Conservation (phyloP, 2,329 filamentous ascomycete genomes). For the Calycina marina region DNA sequence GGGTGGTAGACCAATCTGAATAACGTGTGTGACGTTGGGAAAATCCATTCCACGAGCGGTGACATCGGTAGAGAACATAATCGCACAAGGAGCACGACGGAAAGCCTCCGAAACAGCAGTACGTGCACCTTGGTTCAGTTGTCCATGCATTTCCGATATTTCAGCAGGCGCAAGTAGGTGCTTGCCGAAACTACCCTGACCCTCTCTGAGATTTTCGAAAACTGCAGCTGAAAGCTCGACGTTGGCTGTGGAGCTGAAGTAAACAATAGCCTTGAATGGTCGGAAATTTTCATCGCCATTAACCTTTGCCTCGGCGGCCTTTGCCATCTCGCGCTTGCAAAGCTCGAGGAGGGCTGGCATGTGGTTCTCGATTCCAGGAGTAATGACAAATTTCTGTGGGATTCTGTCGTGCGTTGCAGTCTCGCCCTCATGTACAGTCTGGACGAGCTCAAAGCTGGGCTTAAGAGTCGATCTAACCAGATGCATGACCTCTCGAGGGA, state of each 20-base stretch:
- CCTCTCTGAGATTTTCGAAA: slow-evolving; percentile 19
- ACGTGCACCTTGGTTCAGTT: slow-evolving; percentile 54
- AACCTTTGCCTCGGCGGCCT: slow-evolving; percentile 5
- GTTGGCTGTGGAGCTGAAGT: slow-evolving; percentile 65
- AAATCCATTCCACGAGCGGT: slow-evolving; percentile 77
- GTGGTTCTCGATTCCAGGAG: slow-evolving; percentile 59
- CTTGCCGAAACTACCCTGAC: slow-evolving; percentile 9
- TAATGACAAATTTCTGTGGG: slow-evolving; percentile 59
- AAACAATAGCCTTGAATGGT: slow-evolving; percentile 83
- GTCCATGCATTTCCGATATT: slow-evolving; percentile 54
- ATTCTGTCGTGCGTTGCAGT: slow-evolving; percentile 73
- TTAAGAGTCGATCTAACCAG: slow-evolving; percentile 65
- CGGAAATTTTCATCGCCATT: slow-evolving; percentile 5
- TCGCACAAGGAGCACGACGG: slow-evolving; percentile 42
- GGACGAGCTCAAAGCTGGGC: slow-evolving; percentile 73
- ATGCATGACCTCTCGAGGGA: slow-evolving; percentile 67
- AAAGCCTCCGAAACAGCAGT: slow-evolving; percentile 61
- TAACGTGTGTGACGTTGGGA: slow-evolving; percentile 63
- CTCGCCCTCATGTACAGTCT: slow-evolving; percentile 72
- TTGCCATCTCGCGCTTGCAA: slow-evolving; percentile 25
- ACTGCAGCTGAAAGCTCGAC: slow-evolving; percentile 53
- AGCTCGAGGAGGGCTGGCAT: slow-evolving; percentile 54
- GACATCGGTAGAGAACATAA: slow-evolving; percentile 68
- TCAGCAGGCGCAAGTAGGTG: slow-evolving; percentile 18
- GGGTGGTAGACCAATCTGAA: slow-evolving; percentile 52